Evolutionary conservation across 2,329 filamentous ascomycete genomes (phyloP).

Genomic region (Hymenoscyphus albidus): DNA sequence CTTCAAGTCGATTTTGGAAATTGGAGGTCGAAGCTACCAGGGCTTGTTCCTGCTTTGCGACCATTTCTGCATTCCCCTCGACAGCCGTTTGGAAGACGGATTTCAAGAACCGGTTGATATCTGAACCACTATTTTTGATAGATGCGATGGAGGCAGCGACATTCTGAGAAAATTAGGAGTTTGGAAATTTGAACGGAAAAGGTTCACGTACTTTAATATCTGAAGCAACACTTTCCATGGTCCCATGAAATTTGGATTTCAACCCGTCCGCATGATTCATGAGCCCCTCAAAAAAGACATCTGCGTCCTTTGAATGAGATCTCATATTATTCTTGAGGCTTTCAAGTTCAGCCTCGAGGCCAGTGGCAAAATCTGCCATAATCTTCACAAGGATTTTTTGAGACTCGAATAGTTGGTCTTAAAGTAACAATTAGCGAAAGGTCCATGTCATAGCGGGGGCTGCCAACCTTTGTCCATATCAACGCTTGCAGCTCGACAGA

Average conservation of each 20-base stretch:
- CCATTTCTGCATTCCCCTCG: conserved; percentile 30
- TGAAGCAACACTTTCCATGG: conserved; percentile 26
- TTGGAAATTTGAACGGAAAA: background rate
- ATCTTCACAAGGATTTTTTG: conserved; percentile 30
- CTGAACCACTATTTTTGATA: conserved; percentile 14
- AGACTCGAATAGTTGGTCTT: conserved; percentile 32
- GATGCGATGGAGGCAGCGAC: conserved; percentile 19
- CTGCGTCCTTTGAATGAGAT: conserved; percentile 19
- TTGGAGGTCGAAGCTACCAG: conserved; percentile 22
- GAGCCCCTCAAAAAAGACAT: conserved; percentile 27
- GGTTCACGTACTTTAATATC: conserved; percentile 21
- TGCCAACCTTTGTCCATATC: conserved; percentile 52
- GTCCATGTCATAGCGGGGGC: background rate
- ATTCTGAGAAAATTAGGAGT: conserved; percentile 17
- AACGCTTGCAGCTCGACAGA: conserved; percentile 58
- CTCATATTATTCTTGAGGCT: conserved; percentile 24
- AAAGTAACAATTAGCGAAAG: conserved; percentile 16
- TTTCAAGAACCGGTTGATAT: conserved; percentile 21
- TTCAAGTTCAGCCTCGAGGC: conserved; percentile 25
- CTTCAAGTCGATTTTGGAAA: conserved; percentile 21
- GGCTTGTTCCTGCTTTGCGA: conserved; percentile 29
- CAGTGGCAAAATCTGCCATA: conserved; percentile 28
- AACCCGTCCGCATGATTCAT: conserved; percentile 23
- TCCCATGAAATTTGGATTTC: conserved; percentile 23
- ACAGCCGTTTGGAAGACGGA: conserved; percentile 18